phyloP scores from a whole-genome alignment of 1,284 basidiomycete species.

The Sporisorium exsertum region DNA sequence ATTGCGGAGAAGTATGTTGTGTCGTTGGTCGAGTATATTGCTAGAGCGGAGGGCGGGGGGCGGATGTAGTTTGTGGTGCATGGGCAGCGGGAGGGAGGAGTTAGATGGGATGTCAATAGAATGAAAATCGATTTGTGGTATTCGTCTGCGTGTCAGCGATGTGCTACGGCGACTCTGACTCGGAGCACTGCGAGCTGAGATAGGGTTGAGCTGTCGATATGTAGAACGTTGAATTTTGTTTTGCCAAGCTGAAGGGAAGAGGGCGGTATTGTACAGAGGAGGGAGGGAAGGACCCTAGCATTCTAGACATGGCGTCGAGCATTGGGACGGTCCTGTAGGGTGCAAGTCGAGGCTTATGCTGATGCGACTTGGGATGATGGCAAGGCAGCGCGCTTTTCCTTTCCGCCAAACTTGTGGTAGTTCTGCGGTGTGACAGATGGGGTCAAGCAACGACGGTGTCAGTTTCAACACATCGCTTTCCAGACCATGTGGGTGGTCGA shows the following conservation, averaged over 20 bases:
- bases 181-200: background rate
- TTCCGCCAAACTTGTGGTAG: slow-evolving; percentile 60
- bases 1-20: slow-evolving; percentile 80
- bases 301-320: background rate
- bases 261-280: slow-evolving; percentile 9
- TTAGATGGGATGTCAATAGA: background rate
- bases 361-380: slow-evolving; percentile 41
- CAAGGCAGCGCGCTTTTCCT: slow-evolving; percentile 34
- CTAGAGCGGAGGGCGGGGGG: slow-evolving; percentile 21
- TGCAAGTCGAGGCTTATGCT: slow-evolving; percentile 15
- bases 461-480: background rate
- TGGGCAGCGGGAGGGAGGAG: background rate
- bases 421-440: slow-evolving; percentile 50
- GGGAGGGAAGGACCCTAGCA: too few relatives aligned
- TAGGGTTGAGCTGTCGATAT: background rate
- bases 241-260: background rate
- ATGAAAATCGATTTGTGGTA: too few relatives aligned
- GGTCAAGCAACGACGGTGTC: background rate
- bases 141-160: too few relatives aligned
- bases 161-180: too few relatives aligned
- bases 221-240: background rate
- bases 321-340: too few relatives aligned
- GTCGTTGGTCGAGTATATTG: slow-evolving; percentile 63
- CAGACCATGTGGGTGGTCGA: too few relatives aligned
- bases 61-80: background rate